Conservation (phyloP, 148 eudicot genomes). For the Cornus kousa region DNA sequence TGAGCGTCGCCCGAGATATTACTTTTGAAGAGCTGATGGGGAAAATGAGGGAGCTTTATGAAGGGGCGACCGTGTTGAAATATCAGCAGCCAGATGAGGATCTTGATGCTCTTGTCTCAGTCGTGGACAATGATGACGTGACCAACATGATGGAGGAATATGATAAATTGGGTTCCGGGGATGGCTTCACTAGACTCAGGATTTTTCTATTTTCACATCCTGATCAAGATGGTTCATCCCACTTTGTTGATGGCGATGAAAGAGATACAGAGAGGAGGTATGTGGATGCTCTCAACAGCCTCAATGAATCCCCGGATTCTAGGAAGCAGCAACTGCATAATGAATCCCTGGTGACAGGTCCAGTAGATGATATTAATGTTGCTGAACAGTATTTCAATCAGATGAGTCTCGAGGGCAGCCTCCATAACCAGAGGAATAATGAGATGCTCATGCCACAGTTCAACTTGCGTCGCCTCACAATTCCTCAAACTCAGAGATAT, state of each 20-base stretch:
- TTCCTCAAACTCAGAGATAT: slow-evolving; percentile 52
- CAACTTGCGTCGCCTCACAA: slow-evolving; percentile 59
- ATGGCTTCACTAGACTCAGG: slow-evolving; percentile 87
- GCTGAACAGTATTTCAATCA: slow-evolving; percentile 71
- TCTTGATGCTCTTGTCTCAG: slow-evolving; percentile 97
- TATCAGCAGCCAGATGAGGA: slow-evolving; percentile 99
- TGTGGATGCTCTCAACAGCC: slow-evolving; percentile 94
- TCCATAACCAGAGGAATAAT: slow-evolving; percentile 61
- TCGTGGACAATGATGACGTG: slow-evolving; percentile 95
- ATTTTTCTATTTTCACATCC: slow-evolving; percentile 72
- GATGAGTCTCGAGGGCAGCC: slow-evolving; percentile 63
- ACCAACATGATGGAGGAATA: slow-evolving; percentile 98
- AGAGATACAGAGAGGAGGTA: slow-evolving; percentile 85
- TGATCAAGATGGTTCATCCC: slow-evolving; percentile 65
- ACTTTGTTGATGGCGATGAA: slow-evolving; percentile 71
- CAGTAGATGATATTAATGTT: slow-evolving; percentile 52
- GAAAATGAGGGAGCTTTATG: slow-evolving; percentile 83
- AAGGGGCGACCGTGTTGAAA: slow-evolving; percentile 63
- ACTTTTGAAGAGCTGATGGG: slow-evolving; percentile 68
- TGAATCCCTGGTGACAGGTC: slow-evolving; percentile 44
- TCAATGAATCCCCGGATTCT: slow-evolving; percentile 66
- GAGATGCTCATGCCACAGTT: slow-evolving; percentile 64
- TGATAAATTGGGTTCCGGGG: slow-evolving; percentile 84
- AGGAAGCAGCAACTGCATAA: slow-evolving; percentile 35
- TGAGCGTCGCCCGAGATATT: slow-evolving; percentile 63